Conservation (phyloP, 23 red algal species). For the Agarophyton chilense region DNA sequence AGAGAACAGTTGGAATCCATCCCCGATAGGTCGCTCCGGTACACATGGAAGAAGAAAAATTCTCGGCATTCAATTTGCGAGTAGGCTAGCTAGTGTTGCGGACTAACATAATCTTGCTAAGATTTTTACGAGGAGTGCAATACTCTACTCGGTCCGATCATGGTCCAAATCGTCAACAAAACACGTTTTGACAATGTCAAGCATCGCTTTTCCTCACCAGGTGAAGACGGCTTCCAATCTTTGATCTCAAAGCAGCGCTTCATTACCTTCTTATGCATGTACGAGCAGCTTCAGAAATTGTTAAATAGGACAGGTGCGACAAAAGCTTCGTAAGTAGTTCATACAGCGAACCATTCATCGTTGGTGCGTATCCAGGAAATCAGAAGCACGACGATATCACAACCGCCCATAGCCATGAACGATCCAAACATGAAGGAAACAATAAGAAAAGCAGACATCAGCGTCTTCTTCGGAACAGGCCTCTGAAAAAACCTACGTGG, state of each 20-base stretch:
- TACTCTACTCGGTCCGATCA: neutral
- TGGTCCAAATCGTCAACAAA: neutral
- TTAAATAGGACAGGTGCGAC: slow-evolving; percentile 4
- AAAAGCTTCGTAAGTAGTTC: slow-evolving; percentile 18
- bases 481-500: slow-evolving; percentile 48
- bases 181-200: neutral
- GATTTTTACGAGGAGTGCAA: neutral
- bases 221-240: neutral
- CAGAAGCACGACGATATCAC: no score
- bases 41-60: neutral
- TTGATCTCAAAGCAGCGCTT: neutral
- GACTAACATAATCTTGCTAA: neutral
- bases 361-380: neutral
- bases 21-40: neutral
- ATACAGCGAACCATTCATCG: neutral
- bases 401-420: neutral
- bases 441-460: slow-evolving; percentile 4
- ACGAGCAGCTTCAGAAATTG: neutral
- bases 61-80: neutral
- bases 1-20: neutral
- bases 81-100: neutral
- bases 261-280: neutral
- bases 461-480: slow-evolving; percentile 58
- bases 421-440: neutral
- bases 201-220: neutral